Evolutionary conservation across 2,329 filamentous ascomycete species (phyloP).

Genomic region (Ceratocystis papillata): DNA sequence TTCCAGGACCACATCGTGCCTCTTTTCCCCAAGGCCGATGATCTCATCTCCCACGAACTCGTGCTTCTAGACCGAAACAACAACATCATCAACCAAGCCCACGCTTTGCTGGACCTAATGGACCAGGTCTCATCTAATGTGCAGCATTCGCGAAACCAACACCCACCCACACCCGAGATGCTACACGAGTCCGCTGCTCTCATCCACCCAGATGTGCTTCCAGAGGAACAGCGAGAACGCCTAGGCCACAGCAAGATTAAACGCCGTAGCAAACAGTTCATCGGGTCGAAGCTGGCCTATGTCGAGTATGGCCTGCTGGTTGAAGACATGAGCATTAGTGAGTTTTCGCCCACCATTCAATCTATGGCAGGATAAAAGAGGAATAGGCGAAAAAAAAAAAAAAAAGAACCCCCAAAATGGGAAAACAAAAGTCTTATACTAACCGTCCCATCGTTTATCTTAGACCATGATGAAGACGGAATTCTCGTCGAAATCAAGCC

Average conservation of each 20-base stretch:
- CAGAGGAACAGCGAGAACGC: slow-evolving; percentile 16
- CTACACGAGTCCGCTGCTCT: slow-evolving; percentile 14
- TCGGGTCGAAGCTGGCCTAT: slow-evolving; percentile 41
- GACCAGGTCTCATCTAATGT: slow-evolving; percentile 31
- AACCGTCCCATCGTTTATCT: slow-evolving; percentile 17
- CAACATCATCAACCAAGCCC: slow-evolving; percentile 39
- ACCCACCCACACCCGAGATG: slow-evolving; percentile 19
- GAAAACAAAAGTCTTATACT: slow-evolving; percentile 4
- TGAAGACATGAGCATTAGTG: slow-evolving; percentile 55
- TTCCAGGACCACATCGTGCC: slow-evolving; percentile 24
- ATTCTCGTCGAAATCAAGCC: slow-evolving; percentile 65
- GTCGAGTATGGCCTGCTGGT: slow-evolving; percentile 55
- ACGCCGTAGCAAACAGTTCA: slow-evolving; percentile 37
- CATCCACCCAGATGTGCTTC: slow-evolving; percentile 18
- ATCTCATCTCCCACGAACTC: slow-evolving; percentile 46
- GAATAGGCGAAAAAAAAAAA: neutral
- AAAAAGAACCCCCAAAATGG: neutral
- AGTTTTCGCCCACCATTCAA: slow-evolving; percentile 15
- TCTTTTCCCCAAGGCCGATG: slow-evolving; percentile 23
- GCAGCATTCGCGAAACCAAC: slow-evolving; percentile 24
- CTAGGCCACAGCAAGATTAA: slow-evolving; percentile 7
- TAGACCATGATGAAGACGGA: slow-evolving; percentile 29
- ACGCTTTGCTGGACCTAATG: slow-evolving; percentile 41
- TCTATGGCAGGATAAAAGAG: neutral
- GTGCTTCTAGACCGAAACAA: slow-evolving; percentile 31